phyloP scores from a whole-genome alignment of 352 stramenopile genomes.

The Phytopythium delawarense region DNA sequence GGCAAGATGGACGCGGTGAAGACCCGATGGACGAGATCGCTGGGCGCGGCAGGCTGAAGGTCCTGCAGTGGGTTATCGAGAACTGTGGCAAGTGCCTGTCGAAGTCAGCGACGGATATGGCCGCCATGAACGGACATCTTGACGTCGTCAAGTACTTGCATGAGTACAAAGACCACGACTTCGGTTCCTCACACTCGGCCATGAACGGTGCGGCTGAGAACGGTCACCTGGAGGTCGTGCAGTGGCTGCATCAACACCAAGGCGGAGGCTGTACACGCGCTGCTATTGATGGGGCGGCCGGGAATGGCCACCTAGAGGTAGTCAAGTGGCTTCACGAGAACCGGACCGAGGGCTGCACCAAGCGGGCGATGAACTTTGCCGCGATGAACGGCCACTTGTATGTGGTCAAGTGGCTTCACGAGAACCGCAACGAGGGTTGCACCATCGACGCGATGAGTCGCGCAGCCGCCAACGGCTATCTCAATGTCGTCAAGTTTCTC shows the following conservation, averaged over 20 bases:
- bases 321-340: slow-evolving; percentile 23
- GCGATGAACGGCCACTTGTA: slow-evolving; percentile 21
- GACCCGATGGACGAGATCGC: slow-evolving; percentile 27
- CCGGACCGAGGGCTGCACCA: slow-evolving; percentile 21
- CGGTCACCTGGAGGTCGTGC: slow-evolving; percentile 20
- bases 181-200: slow-evolving; percentile 2
- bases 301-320: slow-evolving; percentile 22
- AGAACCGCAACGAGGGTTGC: slow-evolving; percentile 25
- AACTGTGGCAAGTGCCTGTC: slow-evolving; percentile 13
- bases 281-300: slow-evolving; percentile 24
- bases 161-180: background rate
- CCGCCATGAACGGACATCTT: slow-evolving; percentile 1
- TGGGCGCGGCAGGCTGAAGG: slow-evolving; percentile 17
- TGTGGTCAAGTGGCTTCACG: slow-evolving; percentile 27
- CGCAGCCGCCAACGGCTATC: no score
- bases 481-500: no score
- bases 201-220: slow-evolving; percentile 23
- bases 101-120: slow-evolving; percentile 22
- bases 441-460: slow-evolving; percentile 7
- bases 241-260: slow-evolving; percentile 12
- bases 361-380: slow-evolving; percentile 29
- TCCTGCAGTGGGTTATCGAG: slow-evolving; percentile 26
- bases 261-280: slow-evolving; percentile 20
- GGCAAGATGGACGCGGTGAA: slow-evolving; percentile 23
- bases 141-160: slow-evolving; percentile 2